Base-by-base conservation (phyloP, 495 filamentous ascomycete genomes). In the Penicillium pancosmium region DNA sequence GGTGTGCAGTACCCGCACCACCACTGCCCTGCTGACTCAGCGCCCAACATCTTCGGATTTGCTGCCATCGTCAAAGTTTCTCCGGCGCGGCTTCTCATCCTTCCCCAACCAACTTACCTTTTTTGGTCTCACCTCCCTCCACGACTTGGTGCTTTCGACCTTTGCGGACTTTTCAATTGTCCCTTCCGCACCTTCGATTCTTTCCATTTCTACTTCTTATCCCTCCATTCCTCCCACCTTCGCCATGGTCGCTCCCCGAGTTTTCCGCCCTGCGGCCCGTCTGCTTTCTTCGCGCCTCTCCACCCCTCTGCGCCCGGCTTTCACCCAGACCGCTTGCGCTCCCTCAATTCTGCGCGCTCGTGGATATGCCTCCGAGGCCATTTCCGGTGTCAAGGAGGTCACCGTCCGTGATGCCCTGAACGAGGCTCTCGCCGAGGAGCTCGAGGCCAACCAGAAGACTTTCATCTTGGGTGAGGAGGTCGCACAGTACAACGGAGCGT, bases 401-500 rank as follows among this genome's bases (percentile, higher is more conserved):
- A 95, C 94, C 46, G 94, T 98, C 64, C 85, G 94, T 78, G 94
- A 98, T 72, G 94, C 94, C 58, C 77, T 98, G 73, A 98, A 98
- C 75, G 94, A 98, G 77, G 94, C 94, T 44, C 86, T 98, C 73
- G 91, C 93, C 27, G 94, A 98, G 81, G 94, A 98, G 83, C 82
- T 98, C 76, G 94, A 98, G 83, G 70, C 76, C 73, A 96, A 98
- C 78, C 78, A 84, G 57, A 98, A 96, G 83, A 92, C 96, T 59
- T 97, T 96, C 80, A 81, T 98, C 64, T 72, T 98, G 63, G 94
- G 94, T 55, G 94, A 98, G 81, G 94, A 98, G 80, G 95, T 98
- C 60, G 94, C 94, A 66, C 94, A 98, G 79, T 98, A 98, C 79
- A 97, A 98, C 75, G 94, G 94, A 82, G 94, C 94, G 84, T 88